Evolutionary conservation across 768 basidiomycete genomes (phyloP).

Genomic region (Tulasnella sp.): DNA sequence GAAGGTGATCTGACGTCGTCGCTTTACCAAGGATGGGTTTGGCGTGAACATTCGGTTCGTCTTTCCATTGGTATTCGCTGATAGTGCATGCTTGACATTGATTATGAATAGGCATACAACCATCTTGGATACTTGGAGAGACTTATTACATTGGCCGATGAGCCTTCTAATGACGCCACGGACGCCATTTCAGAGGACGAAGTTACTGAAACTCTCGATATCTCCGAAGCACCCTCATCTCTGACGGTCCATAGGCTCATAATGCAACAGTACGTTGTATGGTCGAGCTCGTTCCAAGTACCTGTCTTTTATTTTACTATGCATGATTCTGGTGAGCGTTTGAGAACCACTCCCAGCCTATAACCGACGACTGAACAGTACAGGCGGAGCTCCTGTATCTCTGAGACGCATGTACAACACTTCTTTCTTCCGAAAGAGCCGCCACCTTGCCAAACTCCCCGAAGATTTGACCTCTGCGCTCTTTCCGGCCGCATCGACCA

Average conservation of each 20-base stretch:
- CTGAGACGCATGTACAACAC: constrained; percentile 47
- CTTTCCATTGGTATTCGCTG: too few relatives aligned
- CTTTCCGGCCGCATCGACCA: constrained; percentile 33
- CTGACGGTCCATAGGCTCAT: constrained; percentile 22
- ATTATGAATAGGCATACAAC: too few relatives aligned
- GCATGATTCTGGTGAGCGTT: constrained; percentile 53
- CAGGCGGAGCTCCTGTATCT: constrained; percentile 56
- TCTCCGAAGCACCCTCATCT: constrained; percentile 31
- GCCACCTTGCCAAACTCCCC: constrained; percentile 18
- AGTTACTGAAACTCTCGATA: constrained; percentile 23
- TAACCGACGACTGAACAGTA: constrained; percentile 15
- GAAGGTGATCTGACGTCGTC: too few relatives aligned
- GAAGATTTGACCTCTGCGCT: constrained; percentile 39
- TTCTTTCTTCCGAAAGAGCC: constrained; percentile 41
- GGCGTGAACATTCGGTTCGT: too few relatives aligned
- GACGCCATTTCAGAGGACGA: not conserved
- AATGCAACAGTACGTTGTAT: constrained; percentile 56
- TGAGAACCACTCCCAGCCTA: not conserved
- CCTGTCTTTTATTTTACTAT: constrained; percentile 77
- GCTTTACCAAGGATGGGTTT: too few relatives aligned
- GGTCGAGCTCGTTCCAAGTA: constrained; percentile 68
- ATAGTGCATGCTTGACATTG: too few relatives aligned
- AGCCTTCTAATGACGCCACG: too few relatives aligned
- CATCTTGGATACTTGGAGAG: too few relatives aligned
- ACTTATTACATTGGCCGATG: too few relatives aligned